A percentile compares a stretch with the other conserved stretches of the same genome.
These are phyloP conservation scores for Haberlea rhodopensis DNA, from an alignment of 257 asterid genomes.

Conservation along the genomic window DNA sequence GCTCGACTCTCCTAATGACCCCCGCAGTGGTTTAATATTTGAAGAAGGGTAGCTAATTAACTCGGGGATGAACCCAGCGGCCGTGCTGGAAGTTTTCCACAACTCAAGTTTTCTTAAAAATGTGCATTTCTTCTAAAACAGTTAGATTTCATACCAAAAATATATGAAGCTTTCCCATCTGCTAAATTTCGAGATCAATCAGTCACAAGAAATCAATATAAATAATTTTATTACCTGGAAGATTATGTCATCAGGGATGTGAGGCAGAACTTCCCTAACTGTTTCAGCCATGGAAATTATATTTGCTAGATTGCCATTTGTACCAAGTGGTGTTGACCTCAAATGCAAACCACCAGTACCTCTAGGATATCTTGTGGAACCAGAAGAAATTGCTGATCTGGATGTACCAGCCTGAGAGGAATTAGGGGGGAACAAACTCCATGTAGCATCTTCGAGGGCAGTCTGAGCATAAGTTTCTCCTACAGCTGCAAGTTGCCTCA, in stretches of 20 bases:
- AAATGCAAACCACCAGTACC: slow-evolving; percentile 45
- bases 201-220: background rate
- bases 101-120: background rate
- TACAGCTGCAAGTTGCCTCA: slow-evolving; percentile 90
- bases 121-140: too few species aligned
- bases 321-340: slow-evolving; percentile 41
- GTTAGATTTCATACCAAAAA: background rate
- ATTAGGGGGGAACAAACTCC: slow-evolving; percentile 67
- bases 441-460: slow-evolving; percentile 67
- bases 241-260: slow-evolving; percentile 68
- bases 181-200: background rate
- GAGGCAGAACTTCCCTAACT: slow-evolving; percentile 82
- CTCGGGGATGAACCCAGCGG: background rate
- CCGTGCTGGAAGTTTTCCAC: background rate
- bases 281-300: slow-evolving; percentile 70
- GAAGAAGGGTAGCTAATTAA: background rate
- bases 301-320: slow-evolving; percentile 49
- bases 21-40: background rate
- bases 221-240: slow-evolving; percentile 46
- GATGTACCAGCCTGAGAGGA: slow-evolving; percentile 76
- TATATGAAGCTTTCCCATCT: background rate
- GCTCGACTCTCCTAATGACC: background rate
- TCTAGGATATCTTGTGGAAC: slow-evolving; percentile 38
- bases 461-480: slow-evolving; percentile 83
- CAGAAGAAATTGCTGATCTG: slow-evolving; percentile 43